Conservation (phyloP, 2,329 filamentous ascomycete genomes). For the Nemania abortiva region DNA sequence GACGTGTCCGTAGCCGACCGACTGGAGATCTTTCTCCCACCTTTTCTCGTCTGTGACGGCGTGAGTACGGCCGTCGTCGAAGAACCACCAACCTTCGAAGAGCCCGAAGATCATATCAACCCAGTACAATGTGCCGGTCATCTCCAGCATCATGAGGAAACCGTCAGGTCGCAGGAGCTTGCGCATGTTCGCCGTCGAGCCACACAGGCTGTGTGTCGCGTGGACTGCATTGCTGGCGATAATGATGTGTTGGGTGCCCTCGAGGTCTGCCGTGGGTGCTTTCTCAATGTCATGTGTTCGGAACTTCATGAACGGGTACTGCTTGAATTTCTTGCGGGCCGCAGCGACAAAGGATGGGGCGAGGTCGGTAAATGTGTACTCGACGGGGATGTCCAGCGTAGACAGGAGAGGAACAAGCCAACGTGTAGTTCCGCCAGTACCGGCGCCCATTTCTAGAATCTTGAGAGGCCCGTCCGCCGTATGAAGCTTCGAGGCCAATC, state of each 20-base stretch:
- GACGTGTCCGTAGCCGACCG: conserved; percentile 47
- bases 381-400: conserved; percentile 45
- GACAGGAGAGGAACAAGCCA: conserved; percentile 48
- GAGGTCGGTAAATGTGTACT: conserved; percentile 58
- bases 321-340: conserved; percentile 46
- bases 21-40: conserved; percentile 47
- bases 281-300: conserved; percentile 50
- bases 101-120: conserved; percentile 54
- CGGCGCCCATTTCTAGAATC: conserved; percentile 35
- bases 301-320: conserved; percentile 48
- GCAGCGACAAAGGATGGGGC: conserved; percentile 50
- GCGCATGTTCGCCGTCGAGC: conserved; percentile 47
- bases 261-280: conserved; percentile 41
- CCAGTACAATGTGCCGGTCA: conserved; percentile 49
- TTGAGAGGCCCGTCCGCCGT: conserved; percentile 10
- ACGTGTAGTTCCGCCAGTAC: conserved; percentile 48
- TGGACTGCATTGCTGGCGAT: conserved; percentile 52
- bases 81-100: conserved; percentile 57
- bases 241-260: conserved; percentile 51
- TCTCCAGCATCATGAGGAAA: conserved; percentile 52
- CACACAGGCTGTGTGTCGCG: conserved; percentile 50
- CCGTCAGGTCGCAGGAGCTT: conserved; percentile 51
- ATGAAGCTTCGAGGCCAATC: conserved; percentile 11
- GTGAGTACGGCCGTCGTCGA: conserved; percentile 50
- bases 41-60: conserved; percentile 37